phyloP scores from a whole-genome alignment of 352 stramenopile species.

The Phytopythium oedochilum region DNA sequence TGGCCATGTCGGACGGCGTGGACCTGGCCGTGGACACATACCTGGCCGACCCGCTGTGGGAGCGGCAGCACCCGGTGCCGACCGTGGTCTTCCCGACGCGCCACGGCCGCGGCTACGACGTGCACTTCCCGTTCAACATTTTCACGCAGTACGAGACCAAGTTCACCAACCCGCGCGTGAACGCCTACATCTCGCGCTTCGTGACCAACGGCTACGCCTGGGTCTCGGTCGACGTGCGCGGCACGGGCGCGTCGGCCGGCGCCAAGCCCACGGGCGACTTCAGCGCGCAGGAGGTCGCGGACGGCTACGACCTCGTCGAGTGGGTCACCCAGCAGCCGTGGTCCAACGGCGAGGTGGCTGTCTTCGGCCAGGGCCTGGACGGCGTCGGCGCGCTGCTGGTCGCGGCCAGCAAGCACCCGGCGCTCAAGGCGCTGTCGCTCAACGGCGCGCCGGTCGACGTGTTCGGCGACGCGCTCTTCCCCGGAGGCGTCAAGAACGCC shows the following conservation, averaged over 20 bases:
- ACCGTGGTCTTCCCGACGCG: conserved; percentile 71
- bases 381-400: conserved; percentile 61
- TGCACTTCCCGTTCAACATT: conserved; percentile 77
- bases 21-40: conserved; percentile 76
- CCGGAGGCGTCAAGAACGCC: conserved; percentile 70
- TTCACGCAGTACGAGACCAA: conserved; percentile 61
- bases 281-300: conserved; percentile 56
- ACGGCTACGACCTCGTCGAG: conserved; percentile 74
- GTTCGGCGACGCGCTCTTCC: conserved; percentile 69
- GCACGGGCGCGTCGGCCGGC: conserved; percentile 67
- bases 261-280: conserved; percentile 64
- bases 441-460: conserved; percentile 68
- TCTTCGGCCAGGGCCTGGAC: conserved; percentile 69
- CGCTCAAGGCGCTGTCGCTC: conserved; percentile 69
- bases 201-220: conserved; percentile 71
- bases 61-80: conserved; percentile 53
- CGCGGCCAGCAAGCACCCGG: conserved; percentile 51
- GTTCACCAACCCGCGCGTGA: conserved; percentile 80
- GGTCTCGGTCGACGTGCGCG: conserved; percentile 72
- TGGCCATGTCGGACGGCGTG: conserved; percentile 60
- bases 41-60: conserved; percentile 56
- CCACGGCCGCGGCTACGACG: conserved; percentile 71
- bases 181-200: conserved; percentile 68
- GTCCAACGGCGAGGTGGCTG: conserved; percentile 74
- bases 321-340: conserved; percentile 77